Evolutionary conservation across 257 asterid genomes (phyloP).

Genomic region (Nicotiana obtusifolia): DNA sequence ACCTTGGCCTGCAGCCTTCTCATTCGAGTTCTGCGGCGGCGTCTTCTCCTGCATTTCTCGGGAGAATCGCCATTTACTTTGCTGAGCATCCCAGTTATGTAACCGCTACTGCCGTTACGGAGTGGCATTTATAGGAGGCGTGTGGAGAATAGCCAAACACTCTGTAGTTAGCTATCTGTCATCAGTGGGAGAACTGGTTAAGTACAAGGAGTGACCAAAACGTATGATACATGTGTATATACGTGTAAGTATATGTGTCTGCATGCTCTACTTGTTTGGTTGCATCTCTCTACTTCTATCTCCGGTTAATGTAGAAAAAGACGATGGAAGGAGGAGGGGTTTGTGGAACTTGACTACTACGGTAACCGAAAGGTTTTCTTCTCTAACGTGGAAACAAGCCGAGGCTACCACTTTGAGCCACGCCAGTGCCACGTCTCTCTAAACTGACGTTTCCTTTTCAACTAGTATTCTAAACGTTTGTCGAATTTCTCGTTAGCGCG

Average conservation of each 20-base stretch:
- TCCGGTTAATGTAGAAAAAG: background rate
- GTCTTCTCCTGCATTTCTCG: background rate
- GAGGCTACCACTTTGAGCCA: background rate
- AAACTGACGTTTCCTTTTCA: background rate
- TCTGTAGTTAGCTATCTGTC: background rate
- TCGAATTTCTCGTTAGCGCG: background rate
- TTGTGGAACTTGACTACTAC: background rate
- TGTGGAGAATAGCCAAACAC: background rate
- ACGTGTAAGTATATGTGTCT: background rate
- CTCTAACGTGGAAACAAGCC: too few species aligned
- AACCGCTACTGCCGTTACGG: background rate
- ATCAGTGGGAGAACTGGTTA: too few species aligned
- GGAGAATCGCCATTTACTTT: background rate
- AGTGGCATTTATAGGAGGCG: background rate
- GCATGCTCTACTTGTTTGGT: background rate
- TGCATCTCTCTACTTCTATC: background rate
- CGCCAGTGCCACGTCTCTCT: background rate
- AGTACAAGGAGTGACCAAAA: background rate
- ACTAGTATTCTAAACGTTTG: background rate
- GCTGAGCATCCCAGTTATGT: background rate
- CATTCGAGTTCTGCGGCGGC: background rate
- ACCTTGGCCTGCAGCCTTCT: background rate
- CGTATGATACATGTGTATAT: background rate
- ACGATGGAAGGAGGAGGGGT: background rate
- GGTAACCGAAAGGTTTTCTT: too few species aligned